Conservation (phyloP, 805 yeast genomes). For the Cyberlindnera mississippiensis region DNA sequence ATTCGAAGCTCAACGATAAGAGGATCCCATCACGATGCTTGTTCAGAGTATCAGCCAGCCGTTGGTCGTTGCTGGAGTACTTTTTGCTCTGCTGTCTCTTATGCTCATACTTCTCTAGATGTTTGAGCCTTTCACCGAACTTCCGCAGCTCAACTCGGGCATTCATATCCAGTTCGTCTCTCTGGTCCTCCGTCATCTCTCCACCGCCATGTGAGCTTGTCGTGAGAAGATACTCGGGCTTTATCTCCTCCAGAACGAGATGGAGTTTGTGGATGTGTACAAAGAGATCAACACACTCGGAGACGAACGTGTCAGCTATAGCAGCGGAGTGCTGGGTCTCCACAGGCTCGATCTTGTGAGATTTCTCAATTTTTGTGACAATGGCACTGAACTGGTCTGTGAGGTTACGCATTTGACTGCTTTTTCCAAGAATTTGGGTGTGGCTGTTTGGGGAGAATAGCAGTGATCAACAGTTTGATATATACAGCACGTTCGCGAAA, state of each 20-base stretch:
- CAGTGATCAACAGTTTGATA: too few relatives aligned
- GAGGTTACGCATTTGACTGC: conserved; percentile 15
- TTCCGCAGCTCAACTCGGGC: conserved; percentile 48
- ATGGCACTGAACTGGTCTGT: conserved; percentile 13
- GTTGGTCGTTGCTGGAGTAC: conserved; percentile 12
- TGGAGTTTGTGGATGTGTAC: conserved; percentile 28
- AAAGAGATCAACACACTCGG: conserved; percentile 21
- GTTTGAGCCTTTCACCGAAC: conserved; percentile 46
- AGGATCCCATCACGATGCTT: conserved; percentile 23
- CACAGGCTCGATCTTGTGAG: background rate
- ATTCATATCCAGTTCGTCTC: conserved; percentile 54
- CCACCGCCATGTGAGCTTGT: conserved; percentile 17
- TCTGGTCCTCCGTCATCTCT: conserved; percentile 41
- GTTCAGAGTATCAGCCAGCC: conserved; percentile 12
- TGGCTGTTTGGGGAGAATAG: too few relatives aligned
- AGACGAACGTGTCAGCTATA: conserved; percentile 22
- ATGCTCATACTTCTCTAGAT: conserved; percentile 48
- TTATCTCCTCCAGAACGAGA: conserved; percentile 25
- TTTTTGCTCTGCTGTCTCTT: conserved; percentile 33
- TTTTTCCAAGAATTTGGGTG: background rate
- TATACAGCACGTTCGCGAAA: too few relatives aligned
- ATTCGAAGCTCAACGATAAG: conserved; percentile 20
- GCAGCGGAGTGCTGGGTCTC: background rate
- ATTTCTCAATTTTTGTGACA: conserved; percentile 14
- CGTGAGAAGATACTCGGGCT: conserved; percentile 27